Conservation (phyloP, 495 filamentous ascomycete species). For the Durotheca rogersii region DNA sequence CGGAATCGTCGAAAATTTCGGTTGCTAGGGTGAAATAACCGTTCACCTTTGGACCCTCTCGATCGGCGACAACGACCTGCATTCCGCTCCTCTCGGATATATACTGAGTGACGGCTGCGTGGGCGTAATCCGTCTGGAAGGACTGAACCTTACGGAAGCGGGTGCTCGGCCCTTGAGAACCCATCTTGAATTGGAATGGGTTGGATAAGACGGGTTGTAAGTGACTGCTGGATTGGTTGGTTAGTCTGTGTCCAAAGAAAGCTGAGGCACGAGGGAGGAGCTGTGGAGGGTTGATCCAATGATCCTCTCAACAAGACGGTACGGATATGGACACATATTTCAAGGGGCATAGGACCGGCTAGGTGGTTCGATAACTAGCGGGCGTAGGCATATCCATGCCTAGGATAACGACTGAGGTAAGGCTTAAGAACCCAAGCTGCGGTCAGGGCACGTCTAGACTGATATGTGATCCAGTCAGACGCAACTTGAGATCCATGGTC, state of each 20-base stretch:
- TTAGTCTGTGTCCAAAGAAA: no score
- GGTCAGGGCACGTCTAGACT: conserved; percentile 26
- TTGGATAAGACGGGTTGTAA: conserved; percentile 21
- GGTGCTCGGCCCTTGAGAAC: conserved; percentile 32
- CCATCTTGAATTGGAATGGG: conserved; percentile 35
- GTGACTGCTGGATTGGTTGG: conserved; percentile 28
- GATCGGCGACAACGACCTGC: conserved; percentile 87
- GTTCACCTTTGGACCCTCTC: conserved; percentile 88
- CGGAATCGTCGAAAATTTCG: conserved; percentile 96
- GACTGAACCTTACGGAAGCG: conserved; percentile 81
- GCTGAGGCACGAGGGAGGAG: no score
- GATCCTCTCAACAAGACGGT: no score
- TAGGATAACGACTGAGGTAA: not conserved
- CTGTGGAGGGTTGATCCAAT: no score
- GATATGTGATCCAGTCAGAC: conserved; percentile 17
- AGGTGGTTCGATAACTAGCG: conserved; percentile 4
- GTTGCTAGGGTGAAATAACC: conserved; percentile 96
- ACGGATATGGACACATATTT: no score
- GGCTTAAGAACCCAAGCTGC: conserved; percentile 16
- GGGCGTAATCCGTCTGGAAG: conserved; percentile 86
- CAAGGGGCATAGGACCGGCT: conserved; percentile 2
- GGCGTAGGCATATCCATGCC: conserved; percentile 9
- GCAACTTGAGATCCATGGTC: conserved; percentile 3
- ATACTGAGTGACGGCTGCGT: conserved; percentile 80
- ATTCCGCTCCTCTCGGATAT: conserved; percentile 82